These are phyloP conservation scores for Wallacemonas sp. DNA, from an alignment of 208 protist genomes.

Conservation along the genomic window DNA sequence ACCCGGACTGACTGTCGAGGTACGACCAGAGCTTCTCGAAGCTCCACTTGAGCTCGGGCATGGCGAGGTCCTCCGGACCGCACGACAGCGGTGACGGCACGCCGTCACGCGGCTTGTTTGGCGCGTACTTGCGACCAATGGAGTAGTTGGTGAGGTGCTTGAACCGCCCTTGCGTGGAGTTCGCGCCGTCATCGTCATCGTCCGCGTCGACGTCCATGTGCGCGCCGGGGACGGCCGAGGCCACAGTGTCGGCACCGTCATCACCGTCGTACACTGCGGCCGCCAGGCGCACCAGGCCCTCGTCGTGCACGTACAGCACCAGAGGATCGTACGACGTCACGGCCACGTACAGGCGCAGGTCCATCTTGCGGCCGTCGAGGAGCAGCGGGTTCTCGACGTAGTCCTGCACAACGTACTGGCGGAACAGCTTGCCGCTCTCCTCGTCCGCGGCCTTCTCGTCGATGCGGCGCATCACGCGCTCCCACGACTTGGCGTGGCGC, in stretches of 20 bases:
- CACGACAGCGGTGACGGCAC: background rate
- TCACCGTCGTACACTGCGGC: conserved; percentile 90
- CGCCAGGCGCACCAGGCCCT: conserved; percentile 94
- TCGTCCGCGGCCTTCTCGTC: conserved; percentile 34
- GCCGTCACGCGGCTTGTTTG: background rate
- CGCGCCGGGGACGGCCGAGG: background rate
- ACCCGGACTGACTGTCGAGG: conserved; percentile 31
- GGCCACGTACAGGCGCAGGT: conserved; percentile 94
- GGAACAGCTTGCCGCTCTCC: conserved; percentile 23
- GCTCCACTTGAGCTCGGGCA: conserved; percentile 69
- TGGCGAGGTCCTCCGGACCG: background rate
- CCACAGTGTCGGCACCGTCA: background rate
- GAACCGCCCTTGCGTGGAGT: conserved; percentile 42
- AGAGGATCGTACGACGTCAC: conserved; percentile 92
- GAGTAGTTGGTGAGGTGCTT: conserved; percentile 94
- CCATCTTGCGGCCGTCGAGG: conserved; percentile 94
- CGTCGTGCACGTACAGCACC: conserved; percentile 87
- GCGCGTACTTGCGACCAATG: conserved; percentile 64
- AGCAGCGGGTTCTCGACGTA: conserved; percentile 94
- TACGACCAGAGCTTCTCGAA: conserved; percentile 63
- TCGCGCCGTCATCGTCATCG: conserved; percentile 7
- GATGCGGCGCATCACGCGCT: conserved; percentile 54
- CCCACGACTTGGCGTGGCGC: conserved; percentile 45
- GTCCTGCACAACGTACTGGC: conserved; percentile 91
- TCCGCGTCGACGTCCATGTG: background rate